phyloP scores from a whole-genome alignment of 1,139 yeast species.

The Kodamaea fungicola region DNA sequence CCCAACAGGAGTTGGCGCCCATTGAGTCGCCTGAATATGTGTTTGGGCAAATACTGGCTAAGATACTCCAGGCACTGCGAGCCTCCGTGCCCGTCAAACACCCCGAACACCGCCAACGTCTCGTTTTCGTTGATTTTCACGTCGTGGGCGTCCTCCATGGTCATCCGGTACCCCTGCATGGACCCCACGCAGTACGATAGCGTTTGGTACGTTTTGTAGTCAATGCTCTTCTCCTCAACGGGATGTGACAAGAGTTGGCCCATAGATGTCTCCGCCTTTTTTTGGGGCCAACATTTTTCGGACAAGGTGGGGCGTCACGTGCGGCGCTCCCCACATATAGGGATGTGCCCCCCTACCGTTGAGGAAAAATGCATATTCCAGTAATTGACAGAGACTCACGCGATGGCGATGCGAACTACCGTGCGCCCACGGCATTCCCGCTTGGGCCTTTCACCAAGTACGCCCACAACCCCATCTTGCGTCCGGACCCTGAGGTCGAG shows the following conservation, averaged over 20 bases:
- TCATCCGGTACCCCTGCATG: slow-evolving; percentile 74
- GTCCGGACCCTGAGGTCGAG: slow-evolving; percentile 37
- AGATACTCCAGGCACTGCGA: slow-evolving; percentile 55
- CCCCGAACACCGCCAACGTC: slow-evolving; percentile 59
- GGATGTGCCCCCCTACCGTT: too few relatives aligned
- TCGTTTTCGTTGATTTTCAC: slow-evolving; percentile 41
- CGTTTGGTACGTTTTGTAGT: slow-evolving; percentile 37
- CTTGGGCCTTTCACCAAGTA: slow-evolving; percentile 42
- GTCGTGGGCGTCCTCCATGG: slow-evolving; percentile 78
- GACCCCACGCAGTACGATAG: slow-evolving; percentile 65
- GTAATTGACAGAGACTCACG: slow-evolving; percentile 22
- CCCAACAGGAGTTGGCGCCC: slow-evolving; percentile 8
- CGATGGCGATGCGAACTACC: slow-evolving; percentile 33
- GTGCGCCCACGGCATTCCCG: slow-evolving; percentile 37
- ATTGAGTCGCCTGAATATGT: slow-evolving; percentile 29
- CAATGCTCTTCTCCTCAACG: slow-evolving; percentile 62
- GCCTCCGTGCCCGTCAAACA: slow-evolving; percentile 84
- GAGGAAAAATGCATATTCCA: slow-evolving; percentile 28
- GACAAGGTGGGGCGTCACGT: not conserved
- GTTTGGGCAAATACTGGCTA: slow-evolving; percentile 39
- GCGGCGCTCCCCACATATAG: too few relatives aligned
- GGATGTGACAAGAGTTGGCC: slow-evolving; percentile 79
- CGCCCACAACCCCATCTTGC: slow-evolving; percentile 35
- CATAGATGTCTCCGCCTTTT: slow-evolving; percentile 33
- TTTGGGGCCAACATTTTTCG: not conserved